Conservation (phyloP, 2,329 filamentous ascomycete genomes). For the Aphanoascus verrucosus region DNA sequence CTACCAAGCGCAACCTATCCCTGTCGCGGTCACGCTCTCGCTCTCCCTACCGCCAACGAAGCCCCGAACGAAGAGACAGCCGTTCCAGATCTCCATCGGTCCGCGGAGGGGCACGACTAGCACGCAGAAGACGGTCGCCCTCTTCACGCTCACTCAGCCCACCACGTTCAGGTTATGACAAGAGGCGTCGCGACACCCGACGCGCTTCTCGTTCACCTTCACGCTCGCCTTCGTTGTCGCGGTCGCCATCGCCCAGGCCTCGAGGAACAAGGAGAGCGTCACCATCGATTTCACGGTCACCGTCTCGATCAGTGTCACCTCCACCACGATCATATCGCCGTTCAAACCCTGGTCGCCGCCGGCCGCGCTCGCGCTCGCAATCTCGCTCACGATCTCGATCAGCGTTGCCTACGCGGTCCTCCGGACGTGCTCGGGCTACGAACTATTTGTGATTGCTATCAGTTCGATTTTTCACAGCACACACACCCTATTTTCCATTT, state of each 20-base stretch:
- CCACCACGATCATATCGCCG: conserved; percentile 14
- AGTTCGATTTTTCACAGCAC: background rate
- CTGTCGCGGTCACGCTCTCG: conserved; percentile 11
- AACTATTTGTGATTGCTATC: conserved; percentile 15
- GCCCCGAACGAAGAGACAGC: conserved; percentile 19
- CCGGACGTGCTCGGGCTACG: conserved; percentile 14
- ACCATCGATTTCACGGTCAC: conserved; percentile 19
- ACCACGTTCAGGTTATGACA: conserved; percentile 21
- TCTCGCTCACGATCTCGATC: conserved; percentile 19
- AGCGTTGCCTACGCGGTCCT: conserved; percentile 10
- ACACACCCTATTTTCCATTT: background rate
- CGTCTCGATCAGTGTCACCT: conserved; percentile 17
- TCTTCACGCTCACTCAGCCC: conserved; percentile 24
- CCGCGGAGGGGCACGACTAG: conserved; percentile 18
- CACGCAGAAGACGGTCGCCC: conserved; percentile 17
- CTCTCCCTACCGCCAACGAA: conserved; percentile 10
- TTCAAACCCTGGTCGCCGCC: conserved; percentile 7
- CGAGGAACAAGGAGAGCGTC: conserved; percentile 14
- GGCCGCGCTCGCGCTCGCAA: conserved; percentile 18
- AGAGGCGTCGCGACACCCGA: conserved; percentile 8
- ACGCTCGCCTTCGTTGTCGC: conserved; percentile 20
- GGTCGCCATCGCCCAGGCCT: conserved; percentile 17
- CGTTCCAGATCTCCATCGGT: conserved; percentile 26
- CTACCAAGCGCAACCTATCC: conserved; percentile 17
- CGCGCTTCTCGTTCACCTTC: conserved; percentile 19